These are phyloP conservation scores for Paramecium tetraurelia DNA, from an alignment of 73 alveolate species.

Conservation along the genomic window DNA sequence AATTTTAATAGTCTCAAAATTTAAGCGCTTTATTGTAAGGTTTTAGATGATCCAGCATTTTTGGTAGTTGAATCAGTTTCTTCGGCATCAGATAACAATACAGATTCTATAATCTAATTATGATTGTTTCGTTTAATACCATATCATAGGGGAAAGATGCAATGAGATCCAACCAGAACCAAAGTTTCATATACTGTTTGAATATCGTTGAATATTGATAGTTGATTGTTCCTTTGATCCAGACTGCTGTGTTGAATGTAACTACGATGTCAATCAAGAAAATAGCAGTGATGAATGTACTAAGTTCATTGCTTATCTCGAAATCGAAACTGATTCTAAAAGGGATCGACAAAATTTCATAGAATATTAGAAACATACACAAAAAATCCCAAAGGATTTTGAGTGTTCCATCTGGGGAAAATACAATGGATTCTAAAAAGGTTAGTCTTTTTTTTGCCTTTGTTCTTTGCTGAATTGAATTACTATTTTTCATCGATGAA, in stretches of 20 bases:
- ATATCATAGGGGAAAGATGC: constrained; percentile 65
- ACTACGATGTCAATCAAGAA: constrained; percentile 66
- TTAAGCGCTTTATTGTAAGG: neutral
- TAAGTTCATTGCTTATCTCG: neutral
- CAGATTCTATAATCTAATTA: neutral
- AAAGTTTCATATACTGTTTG: constrained; percentile 59
- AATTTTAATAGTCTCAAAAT: neutral
- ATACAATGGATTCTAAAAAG: neutral
- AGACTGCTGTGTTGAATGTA: constrained; percentile 67
- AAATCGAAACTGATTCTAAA: neutral
- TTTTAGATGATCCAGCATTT: neutral
- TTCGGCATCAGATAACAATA: neutral
- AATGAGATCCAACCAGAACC: constrained; percentile 68
- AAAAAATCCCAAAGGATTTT: constrained; percentile 22
- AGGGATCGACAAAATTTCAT: constrained; percentile 26
- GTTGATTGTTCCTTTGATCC: constrained; percentile 63
- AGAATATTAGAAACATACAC: constrained; percentile 34
- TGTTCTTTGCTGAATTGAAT: neutral
- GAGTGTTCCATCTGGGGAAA: neutral
- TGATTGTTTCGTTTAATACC: neutral
- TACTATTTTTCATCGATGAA: neutral
- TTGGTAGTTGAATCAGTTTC: neutral
- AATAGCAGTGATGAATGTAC: neutral
- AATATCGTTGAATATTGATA: constrained; percentile 49
- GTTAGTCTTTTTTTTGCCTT: neutral